Evolutionary conservation across 176 grass and related monocot species (phyloP), one percentile per base, ranked within the genome.

Genomic region (Musa itinerans): DNA sequence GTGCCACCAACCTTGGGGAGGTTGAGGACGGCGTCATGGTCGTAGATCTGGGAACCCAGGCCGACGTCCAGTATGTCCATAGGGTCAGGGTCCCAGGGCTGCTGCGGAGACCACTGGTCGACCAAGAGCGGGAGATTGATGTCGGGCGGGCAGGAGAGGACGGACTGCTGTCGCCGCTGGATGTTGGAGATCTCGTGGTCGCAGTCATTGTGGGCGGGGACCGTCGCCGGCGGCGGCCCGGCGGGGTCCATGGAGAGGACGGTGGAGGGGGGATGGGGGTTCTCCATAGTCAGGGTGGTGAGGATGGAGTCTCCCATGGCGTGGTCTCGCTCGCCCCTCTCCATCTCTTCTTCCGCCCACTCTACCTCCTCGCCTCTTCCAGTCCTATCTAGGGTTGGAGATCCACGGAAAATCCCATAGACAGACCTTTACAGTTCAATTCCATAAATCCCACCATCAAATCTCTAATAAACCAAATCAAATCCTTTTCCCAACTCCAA

Each of bases 201-300:
- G 14, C 52, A 57, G 53, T 59, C 72, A 16, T 78, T 74, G 0
- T 55, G 78, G 0, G 80, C 55, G 21, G 89, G 62, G 8, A 77
- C 82, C 0, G 55, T 56, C 0, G 84, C 81, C 57, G 53, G 48
- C 3, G 68, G 61, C 14, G 78, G 81, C 0, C 90, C 90, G 0
- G 81, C 76, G 8, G 86, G 68, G 56, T 92, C 90, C 83, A 92
- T 92, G 52, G 90, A 92, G 57, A 92, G 90, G 63, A 80, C 86
- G 64, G 90, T 92, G 81, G 73, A 84, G 64, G 84, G 86, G 63
- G 8, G 21, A 71, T 52, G 81, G 68, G 71, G 83, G 88, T 91
- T 91, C 62, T 92, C 90, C 83, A 89, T 92, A 73, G 90, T 84
- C 49, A 92, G 76, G 54, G 81, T 63, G 68, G 86, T 86, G 73